phyloP scores from a whole-genome alignment of 257 asterid species.

The Marsdenia floribunda region DNA sequence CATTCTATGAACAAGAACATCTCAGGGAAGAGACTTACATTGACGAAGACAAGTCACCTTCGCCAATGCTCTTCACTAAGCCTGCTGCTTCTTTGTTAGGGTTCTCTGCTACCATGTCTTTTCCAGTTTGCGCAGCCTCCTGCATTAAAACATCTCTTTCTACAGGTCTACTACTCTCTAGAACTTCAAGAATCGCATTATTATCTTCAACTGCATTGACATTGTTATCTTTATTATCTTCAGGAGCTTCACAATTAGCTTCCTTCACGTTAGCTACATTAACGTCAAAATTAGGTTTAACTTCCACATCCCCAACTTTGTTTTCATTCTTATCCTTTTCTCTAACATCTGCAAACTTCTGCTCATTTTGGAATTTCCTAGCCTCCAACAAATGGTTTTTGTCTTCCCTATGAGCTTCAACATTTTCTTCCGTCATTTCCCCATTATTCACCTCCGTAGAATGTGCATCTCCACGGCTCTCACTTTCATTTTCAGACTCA shows the following conservation, averaged over 20 bases:
- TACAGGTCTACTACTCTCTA: background rate
- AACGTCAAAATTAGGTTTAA: background rate
- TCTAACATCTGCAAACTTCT: constrained; percentile 5
- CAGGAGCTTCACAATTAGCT: background rate
- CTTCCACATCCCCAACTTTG: constrained; percentile 7
- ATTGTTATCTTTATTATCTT: background rate
- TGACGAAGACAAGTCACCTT: constrained; percentile 28
- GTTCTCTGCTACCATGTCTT: constrained; percentile 12
- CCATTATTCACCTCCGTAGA: constrained; percentile 48
- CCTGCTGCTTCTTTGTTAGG: constrained; percentile 14
- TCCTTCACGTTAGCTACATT: background rate
- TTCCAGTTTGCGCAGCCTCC: constrained; percentile 12
- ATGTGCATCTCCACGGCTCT: constrained; percentile 49
- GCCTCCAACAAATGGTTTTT: constrained; percentile 2
- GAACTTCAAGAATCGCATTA: constrained; percentile 6
- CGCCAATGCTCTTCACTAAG: constrained; percentile 30
- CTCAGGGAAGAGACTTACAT: constrained; percentile 22
- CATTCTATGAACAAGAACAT: constrained; percentile 1
- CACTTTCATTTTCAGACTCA: constrained; percentile 60
- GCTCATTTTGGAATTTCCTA: constrained; percentile 11
- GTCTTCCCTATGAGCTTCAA: constrained; percentile 18
- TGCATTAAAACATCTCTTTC: constrained; percentile 16
- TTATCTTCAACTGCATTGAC: background rate
- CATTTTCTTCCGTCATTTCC: constrained; percentile 34
- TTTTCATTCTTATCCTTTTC: constrained; percentile 13